These are phyloP conservation scores for Pseudogymnoascus sp. DNA, from an alignment of 2,329 filamentous ascomycete genomes.

Conservation along the genomic window DNA sequence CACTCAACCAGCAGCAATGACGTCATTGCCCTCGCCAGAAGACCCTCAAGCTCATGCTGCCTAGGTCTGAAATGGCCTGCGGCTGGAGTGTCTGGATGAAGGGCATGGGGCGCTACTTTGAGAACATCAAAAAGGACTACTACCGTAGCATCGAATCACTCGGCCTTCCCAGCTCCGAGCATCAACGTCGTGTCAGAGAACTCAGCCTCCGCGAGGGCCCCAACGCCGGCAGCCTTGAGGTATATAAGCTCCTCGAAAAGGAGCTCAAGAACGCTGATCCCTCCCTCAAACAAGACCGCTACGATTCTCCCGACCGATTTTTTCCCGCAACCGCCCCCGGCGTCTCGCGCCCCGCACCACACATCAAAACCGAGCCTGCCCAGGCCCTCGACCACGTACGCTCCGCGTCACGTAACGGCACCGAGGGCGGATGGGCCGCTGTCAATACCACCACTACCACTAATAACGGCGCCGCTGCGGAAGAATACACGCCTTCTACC, in stretches of 20 bases:
- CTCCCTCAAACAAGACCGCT: not conserved
- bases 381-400: not conserved
- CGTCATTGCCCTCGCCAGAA: constrained; percentile 41
- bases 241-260: constrained; percentile 44
- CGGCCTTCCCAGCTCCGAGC: not conserved
- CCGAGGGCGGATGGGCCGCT: not conserved
- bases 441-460: not conserved
- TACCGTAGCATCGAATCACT: constrained; percentile 12
- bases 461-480: not conserved
- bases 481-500: not conserved
- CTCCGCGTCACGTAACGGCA: not conserved
- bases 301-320: not conserved
- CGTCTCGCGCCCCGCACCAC: not conserved
- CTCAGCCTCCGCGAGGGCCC: constrained; percentile 37
- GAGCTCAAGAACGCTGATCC: constrained; percentile 47
- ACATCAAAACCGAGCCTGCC: not conserved
- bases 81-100: constrained; percentile 48
- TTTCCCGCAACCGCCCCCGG: not conserved
- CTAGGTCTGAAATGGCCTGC: constrained; percentile 48
- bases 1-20: constrained; percentile 10
- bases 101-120: constrained; percentile 47
- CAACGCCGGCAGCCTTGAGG: constrained; percentile 45
- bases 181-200: constrained; percentile 24
- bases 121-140: constrained; percentile 41
- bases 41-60: constrained; percentile 44